These are phyloP conservation scores for Meyerozyma smithsonii DNA, from an alignment of 1,139 yeast genomes.

Conservation along the genomic window DNA sequence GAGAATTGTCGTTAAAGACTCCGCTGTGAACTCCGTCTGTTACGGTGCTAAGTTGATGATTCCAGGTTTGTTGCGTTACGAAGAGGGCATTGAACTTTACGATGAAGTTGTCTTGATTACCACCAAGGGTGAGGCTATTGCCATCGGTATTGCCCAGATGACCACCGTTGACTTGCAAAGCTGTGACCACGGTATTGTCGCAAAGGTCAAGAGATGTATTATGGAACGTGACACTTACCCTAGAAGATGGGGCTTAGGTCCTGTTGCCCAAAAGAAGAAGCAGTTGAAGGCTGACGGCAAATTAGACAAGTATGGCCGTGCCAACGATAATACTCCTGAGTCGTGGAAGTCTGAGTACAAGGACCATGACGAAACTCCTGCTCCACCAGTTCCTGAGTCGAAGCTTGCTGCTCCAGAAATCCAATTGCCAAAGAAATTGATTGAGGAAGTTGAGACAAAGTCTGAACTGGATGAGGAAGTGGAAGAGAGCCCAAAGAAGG, in stretches of 20 bases:
- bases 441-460: conserved; percentile 30
- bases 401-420: conserved; percentile 46
- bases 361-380: conserved; percentile 68
- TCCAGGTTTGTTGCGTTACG: conserved; percentile 96
- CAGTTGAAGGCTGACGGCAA: conserved; percentile 97
- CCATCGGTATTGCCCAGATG: conserved; percentile 98
- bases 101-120: conserved; percentile 98
- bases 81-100: conserved; percentile 94
- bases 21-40: conserved; percentile 97
- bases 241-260: conserved; percentile 99
- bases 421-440: conserved; percentile 49
- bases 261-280: conserved; percentile 97
- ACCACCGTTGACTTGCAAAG: conserved; percentile 94
- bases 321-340: conserved; percentile 88
- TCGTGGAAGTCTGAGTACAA: conserved; percentile 87
- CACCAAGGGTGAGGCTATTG: conserved; percentile 99
- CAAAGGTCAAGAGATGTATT: conserved; percentile 97
- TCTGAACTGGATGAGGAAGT: conserved; percentile 29
- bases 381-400: conserved; percentile 46
- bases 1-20: conserved; percentile 95
- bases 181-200: conserved; percentile 98
- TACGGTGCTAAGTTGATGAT: conserved; percentile 99
- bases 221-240: conserved; percentile 99
- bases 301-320: conserved; percentile 91
- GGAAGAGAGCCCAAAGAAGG: conserved; percentile 25